Base-by-base conservation (phyloP, 495 filamentous ascomycete genomes). In the Cenococcum geophilum region DNA sequence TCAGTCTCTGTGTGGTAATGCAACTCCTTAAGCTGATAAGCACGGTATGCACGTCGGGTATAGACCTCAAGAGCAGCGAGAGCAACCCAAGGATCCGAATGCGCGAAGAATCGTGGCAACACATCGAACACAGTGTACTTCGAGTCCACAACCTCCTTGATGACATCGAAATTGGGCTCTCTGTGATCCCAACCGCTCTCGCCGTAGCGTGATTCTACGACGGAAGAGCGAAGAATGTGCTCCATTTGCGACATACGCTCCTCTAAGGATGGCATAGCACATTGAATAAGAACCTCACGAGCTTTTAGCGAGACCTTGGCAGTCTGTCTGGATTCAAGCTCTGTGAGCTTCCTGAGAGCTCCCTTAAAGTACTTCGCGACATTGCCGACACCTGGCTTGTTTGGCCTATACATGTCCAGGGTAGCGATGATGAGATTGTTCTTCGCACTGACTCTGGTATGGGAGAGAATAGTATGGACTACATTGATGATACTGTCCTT, bases 111-210 rank as follows among this genome's bases (percentile, higher is more conserved):
- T 43, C 86, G 83, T 9, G 92, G 87, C 58, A 98, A 75, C 5
- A 98, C 93, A 73, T 98, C 93, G 69, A 96, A 97, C 60, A 98
- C 92, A 48, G 92, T 97, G 76, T 91, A 97, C 77, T 93, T 93
- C 36, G 93, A 97, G 76, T 98, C 93, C 50, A 98, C 89, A 48
- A 98, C 93, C 73, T 98, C 93, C 77, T 95, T 93, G 73, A 98
- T 83, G 68, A 92, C 79, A 45, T 90, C 84, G 53, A 91, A 76
- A 71, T 87, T 86, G 18, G 93, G 93, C 70, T 96, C 89, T 64
- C 95, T 83, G 76, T 98, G 93, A 54, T 96, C 92, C 91, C 90
- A 97, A 47, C 92, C 91, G 45, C 89, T 95, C 79, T 98, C 93
- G 35, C 93, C 93, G 71, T 98, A 98, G 66, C 89, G 85, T 42